Evolutionary conservation across 1,284 basidiomycete species (phyloP), one percentile per base, ranked within the genome.

Genomic region (Cutaneotrichosporon mucoides): DNA sequence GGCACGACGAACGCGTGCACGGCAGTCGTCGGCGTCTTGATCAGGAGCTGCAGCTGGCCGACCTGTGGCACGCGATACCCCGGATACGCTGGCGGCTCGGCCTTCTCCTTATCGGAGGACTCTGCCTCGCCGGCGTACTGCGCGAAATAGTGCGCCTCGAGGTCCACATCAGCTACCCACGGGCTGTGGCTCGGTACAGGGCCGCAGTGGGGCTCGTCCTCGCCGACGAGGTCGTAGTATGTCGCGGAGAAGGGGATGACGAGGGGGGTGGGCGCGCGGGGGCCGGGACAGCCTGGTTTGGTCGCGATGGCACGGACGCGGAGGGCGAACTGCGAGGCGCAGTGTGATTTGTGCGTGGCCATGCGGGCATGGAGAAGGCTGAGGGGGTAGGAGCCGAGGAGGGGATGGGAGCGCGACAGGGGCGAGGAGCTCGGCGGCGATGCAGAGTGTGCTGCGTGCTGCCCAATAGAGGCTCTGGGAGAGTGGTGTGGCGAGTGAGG

Each of bases 1-100:
- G 81, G 80, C 5, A 83, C 66, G 2, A 83, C 67, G 60, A 82
- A 83, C 8, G 80, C 77, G 66, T 82, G 81, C 66, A 81, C 67
- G 0, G 81, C 76, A 33, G 73, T 67, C 36, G 73, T 70, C 2
- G 78, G 69, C 34, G 79, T 80, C 67, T 80, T 81, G 69, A 83
- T 70, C 34, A 83, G 72, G 6, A 82, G 70, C 67, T 82, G 82
- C 7, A 83, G 66, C 61, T 82, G 81, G 15, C 82, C 82, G 33
- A 76, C 68, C 0, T 73, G 73, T 0, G 81, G 79, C 5, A 83
- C 73, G 36, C 75, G 70, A 61, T 81, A 83, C 11, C 82, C 82
- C 0, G 82, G 82, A 58, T 80, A 80, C 0, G 62, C 56, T 0
- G 78, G 78, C 6, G 73, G 73, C n/a, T 62, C 48, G n/a, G 36